These are phyloP conservation scores for Fusarium sp. DNA, from an alignment of 2,329 filamentous ascomycete genomes.

Conservation along the genomic window DNA sequence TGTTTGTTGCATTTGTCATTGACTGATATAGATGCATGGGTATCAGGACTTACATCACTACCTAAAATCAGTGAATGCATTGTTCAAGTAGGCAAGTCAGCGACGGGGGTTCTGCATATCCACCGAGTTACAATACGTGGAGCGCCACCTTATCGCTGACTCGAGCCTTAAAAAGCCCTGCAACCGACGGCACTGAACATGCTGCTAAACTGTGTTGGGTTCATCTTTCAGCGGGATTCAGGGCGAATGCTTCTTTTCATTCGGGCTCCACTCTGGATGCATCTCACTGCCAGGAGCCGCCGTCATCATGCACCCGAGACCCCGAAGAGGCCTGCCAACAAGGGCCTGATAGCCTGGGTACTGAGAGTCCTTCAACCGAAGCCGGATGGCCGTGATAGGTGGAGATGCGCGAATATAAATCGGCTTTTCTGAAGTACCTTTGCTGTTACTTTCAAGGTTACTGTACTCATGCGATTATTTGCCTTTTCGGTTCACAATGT, in stretches of 20 bases:
- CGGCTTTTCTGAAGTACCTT: constrained; percentile 38
- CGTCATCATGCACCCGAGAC: constrained; percentile 26
- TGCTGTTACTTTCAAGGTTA: constrained; percentile 37
- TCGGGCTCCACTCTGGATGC: constrained; percentile 7
- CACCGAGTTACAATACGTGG: neutral
- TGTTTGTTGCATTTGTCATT: constrained; percentile 9
- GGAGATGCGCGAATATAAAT: constrained; percentile 55
- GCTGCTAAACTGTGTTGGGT: constrained; percentile 4
- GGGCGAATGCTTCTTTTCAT: constrained; percentile 19
- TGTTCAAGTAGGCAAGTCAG: neutral
- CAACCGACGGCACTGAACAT: neutral
- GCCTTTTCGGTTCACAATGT: constrained; percentile 11
- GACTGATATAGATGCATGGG: constrained; percentile 5
- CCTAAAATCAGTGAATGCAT: constrained; percentile 10
- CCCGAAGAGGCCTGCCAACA: constrained; percentile 12
- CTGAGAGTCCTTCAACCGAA: constrained; percentile 13
- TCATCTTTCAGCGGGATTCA: constrained; percentile 29
- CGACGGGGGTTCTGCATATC: neutral
- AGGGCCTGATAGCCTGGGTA: neutral
- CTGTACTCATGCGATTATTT: constrained; percentile 21
- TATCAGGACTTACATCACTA: constrained; percentile 6
- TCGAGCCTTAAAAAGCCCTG: constrained; percentile 9
- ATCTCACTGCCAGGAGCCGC: constrained; percentile 19
- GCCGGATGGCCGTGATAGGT: constrained; percentile 45
- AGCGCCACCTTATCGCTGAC: constrained; percentile 18